A percentile compares a stretch with the other conserved stretches of the same genome.
Conservation (phyloP, 2,329 filamentous ascomycete species). For the Amauroascus niger region DNA sequence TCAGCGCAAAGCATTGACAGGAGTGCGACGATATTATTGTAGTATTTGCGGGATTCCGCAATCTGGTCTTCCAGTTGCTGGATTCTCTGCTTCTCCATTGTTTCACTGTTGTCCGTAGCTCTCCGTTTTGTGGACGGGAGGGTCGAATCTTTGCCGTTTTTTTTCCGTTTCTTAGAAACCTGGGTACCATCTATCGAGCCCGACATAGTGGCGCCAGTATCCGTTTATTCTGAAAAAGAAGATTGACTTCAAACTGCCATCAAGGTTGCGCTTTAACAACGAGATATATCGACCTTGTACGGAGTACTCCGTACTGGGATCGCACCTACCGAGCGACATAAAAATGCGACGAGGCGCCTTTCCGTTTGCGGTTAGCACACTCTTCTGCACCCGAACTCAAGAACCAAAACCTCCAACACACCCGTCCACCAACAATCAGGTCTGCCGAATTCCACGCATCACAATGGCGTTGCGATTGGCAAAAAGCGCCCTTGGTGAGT, state of each 20-base stretch:
- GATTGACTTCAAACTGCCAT: no score
- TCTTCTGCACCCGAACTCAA: conserved; percentile 7
- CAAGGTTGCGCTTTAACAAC: no score
- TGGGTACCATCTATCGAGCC: conserved; percentile 18
- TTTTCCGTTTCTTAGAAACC: conserved; percentile 36
- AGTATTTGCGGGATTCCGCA: conserved; percentile 74
- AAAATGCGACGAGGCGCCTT: neutral
- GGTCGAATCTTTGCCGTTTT: conserved; percentile 24
- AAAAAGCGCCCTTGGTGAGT: conserved; percentile 89
- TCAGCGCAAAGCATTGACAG: conserved; percentile 48
- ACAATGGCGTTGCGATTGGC: conserved; percentile 97
- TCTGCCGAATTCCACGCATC: conserved; percentile 37
- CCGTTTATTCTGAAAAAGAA: no score
- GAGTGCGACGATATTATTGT: conserved; percentile 76
- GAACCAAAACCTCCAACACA: conserved; percentile 9
- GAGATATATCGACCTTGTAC: no score
- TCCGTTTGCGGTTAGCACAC: conserved; percentile 7
- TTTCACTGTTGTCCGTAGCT: conserved; percentile 37
- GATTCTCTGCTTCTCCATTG: conserved; percentile 51
- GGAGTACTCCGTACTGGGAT: no score
- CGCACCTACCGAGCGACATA: no score
- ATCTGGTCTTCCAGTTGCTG: conserved; percentile 70
- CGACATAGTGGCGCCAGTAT: conserved; percentile 24
- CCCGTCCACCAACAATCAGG: conserved; percentile 23
- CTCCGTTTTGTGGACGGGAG: conserved; percentile 36